phyloP scores from a whole-genome alignment of 179 eudicot species.

The Spinacia oleracea region DNA sequence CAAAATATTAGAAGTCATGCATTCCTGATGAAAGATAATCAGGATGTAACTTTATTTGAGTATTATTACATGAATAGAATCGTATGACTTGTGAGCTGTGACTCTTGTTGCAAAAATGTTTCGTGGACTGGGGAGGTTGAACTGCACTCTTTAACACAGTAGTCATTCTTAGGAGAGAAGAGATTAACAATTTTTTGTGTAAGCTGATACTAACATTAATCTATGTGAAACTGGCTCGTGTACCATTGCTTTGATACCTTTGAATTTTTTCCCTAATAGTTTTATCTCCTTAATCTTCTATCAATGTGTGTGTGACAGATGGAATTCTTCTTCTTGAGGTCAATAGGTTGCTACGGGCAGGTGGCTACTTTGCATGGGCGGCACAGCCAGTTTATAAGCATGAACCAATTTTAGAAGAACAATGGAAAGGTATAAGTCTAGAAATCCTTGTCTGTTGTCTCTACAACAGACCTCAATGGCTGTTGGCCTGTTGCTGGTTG shows the following conservation, averaged over 20 bases:
- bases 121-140: background rate
- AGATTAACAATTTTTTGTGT: background rate
- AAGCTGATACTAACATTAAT: background rate
- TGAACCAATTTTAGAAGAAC: slow-evolving; percentile 73
- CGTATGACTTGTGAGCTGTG: background rate
- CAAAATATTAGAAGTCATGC: background rate
- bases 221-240: background rate
- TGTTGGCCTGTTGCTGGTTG: too few species aligned
- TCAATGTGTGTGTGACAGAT: slow-evolving; percentile 44
- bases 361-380: slow-evolving; percentile 98
- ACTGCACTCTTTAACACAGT: background rate
- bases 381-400: slow-evolving; percentile 99
- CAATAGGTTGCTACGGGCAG: slow-evolving; percentile 89
- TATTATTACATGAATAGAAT: background rate
- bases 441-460: slow-evolving; percentile 8
- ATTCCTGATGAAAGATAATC: background rate
- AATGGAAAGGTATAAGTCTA: slow-evolving; percentile 72
- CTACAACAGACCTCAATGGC: background rate
- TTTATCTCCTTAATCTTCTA: slow-evolving; percentile 6
- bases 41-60: background rate
- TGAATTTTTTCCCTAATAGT: slow-evolving; percentile 6
- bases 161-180: background rate
- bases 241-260: slow-evolving; percentile 2
- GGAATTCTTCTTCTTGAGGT: slow-evolving; percentile 96
- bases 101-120: background rate